Percentiles rank a stretch among this genome's conserved stretches.
These are phyloP conservation scores for Pythium aphanidermatum DNA, from an alignment of 352 stramenopile species.

Conservation along the genomic window DNA sequence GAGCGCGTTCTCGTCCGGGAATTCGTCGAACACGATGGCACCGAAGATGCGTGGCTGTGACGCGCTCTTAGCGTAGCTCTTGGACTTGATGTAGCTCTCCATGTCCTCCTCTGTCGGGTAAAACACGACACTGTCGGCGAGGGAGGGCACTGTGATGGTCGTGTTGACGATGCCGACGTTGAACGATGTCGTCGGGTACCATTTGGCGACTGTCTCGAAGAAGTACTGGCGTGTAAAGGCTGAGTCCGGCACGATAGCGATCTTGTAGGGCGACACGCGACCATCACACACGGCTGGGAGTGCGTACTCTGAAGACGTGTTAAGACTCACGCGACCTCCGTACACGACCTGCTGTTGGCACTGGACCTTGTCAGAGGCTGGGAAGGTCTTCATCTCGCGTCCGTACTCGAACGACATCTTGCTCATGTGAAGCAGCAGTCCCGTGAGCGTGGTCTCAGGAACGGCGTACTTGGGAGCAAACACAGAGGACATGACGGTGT, in stretches of 20 bases:
- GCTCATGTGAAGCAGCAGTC: conserved; percentile 43
- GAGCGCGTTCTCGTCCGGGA: conserved; percentile 17
- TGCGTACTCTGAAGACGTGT: conserved; percentile 27
- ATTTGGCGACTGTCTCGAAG: conserved; percentile 30
- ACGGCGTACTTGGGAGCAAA: conserved; percentile 33
- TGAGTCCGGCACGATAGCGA: conserved; percentile 43
- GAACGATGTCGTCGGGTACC: conserved; percentile 25
- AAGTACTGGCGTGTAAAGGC: conserved; percentile 59
- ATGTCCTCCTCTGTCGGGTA: conserved; percentile 24
- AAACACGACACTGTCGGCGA: conserved; percentile 35
- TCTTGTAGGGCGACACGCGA: conserved; percentile 52
- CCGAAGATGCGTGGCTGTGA: conserved; percentile 29
- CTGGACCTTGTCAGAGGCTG: not conserved
- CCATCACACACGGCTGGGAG: conserved; percentile 27
- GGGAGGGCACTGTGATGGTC: conserved; percentile 26
- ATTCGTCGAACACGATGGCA: conserved; percentile 38
- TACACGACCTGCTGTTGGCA: conserved; percentile 25
- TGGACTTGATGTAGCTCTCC: conserved; percentile 28
- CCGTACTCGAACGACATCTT: conserved; percentile 30
- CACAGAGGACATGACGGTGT: conserved; percentile 24
- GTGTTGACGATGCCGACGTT: conserved; percentile 3
- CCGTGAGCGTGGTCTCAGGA: conserved; percentile 54
- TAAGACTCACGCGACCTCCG: conserved; percentile 26
- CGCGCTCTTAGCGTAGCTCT: conserved; percentile 21
- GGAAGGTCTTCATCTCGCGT: conserved; percentile 13